A percentile compares a stretch with the other conserved stretches of the same genome.
Conservation (phyloP, 1,284 basidiomycete genomes). For the Cryptococcus sp. region DNA sequence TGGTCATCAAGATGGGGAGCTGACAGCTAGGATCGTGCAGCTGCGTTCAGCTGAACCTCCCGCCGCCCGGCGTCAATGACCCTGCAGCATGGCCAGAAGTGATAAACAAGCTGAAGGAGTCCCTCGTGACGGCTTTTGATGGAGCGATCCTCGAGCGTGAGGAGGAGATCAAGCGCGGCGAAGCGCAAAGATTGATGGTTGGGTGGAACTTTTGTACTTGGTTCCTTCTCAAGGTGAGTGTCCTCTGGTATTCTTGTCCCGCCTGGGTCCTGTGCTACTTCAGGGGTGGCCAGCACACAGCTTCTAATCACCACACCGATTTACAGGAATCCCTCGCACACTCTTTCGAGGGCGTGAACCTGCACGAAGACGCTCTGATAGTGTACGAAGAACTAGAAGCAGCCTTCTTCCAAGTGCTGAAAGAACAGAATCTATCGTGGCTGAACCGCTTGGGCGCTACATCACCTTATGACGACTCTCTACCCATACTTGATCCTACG, state of each 20-base stretch:
- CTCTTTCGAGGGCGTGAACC: constrained; percentile 86
- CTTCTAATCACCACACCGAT: neutral
- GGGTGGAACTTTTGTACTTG: constrained; percentile 98
- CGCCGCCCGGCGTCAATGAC: constrained; percentile 54
- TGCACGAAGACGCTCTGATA: constrained; percentile 83
- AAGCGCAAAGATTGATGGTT: constrained; percentile 79
- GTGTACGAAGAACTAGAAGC: constrained; percentile 91
- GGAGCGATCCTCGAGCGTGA: constrained; percentile 72
- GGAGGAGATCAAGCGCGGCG: constrained; percentile 83
- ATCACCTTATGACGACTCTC: constrained; percentile 69
- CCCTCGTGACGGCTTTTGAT: constrained; percentile 78
- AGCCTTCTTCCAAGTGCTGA: constrained; percentile 70
- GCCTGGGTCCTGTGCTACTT: too few species aligned
- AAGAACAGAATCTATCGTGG: constrained; percentile 84
- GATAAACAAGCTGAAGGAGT: constrained; percentile 85
- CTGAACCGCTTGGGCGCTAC: constrained; percentile 73
- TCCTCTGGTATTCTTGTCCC: neutral
- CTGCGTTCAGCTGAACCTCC: constrained; percentile 68
- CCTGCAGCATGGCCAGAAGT: constrained; percentile 87
- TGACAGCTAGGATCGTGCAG: constrained; percentile 54
- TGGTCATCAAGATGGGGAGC: constrained; percentile 12
- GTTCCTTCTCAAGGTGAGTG: constrained; percentile 81
- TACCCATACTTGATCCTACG: constrained; percentile 72
- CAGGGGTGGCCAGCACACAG: too few species aligned
- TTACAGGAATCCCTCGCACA: constrained; percentile 85